Conservation (phyloP, 257 asterid genomes). For the Scutellaria barbata region DNA sequence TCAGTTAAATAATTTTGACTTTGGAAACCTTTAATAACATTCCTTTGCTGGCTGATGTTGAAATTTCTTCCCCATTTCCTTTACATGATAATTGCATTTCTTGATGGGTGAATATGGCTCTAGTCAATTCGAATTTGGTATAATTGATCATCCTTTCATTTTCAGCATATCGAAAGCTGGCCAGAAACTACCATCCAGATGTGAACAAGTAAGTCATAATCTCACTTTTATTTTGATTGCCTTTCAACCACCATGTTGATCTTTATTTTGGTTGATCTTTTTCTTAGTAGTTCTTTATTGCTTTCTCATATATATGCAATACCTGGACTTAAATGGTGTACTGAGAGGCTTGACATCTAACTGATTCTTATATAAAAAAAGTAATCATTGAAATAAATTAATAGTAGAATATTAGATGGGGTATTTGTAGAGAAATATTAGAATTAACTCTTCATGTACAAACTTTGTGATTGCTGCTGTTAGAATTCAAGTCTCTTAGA, state of each 20-base stretch:
- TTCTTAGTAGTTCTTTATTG: not conserved
- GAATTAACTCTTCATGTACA: not conserved
- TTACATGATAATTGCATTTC: conserved; percentile 9
- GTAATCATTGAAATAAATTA: not conserved
- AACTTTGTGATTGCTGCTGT: conserved; percentile 20
- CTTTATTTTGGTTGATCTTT: not conserved
- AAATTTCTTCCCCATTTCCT: not conserved
- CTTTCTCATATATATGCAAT: not conserved
- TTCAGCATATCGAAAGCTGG: conserved; percentile 97
- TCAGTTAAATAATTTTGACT: not conserved
- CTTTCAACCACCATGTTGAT: conserved; percentile 20
- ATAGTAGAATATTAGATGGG: not conserved
- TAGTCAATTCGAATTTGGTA: not conserved
- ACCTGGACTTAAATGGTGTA: not conserved
- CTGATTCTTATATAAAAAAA: not conserved
- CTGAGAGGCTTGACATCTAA: conserved; percentile 16
- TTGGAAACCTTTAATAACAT: not conserved
- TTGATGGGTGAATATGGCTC: conserved; percentile 19
- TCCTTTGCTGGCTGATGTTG: not conserved
- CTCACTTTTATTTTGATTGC: conserved; percentile 20
- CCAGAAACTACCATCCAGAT: conserved; percentile 94
- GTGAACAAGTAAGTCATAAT: conserved; percentile 78
- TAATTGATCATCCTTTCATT: conserved; percentile 16
- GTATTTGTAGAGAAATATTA: conserved; percentile 8
- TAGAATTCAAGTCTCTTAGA: not conserved